Evolutionary conservation across 768 basidiomycete species (phyloP).

Genomic region (Daedalea quercina): DNA sequence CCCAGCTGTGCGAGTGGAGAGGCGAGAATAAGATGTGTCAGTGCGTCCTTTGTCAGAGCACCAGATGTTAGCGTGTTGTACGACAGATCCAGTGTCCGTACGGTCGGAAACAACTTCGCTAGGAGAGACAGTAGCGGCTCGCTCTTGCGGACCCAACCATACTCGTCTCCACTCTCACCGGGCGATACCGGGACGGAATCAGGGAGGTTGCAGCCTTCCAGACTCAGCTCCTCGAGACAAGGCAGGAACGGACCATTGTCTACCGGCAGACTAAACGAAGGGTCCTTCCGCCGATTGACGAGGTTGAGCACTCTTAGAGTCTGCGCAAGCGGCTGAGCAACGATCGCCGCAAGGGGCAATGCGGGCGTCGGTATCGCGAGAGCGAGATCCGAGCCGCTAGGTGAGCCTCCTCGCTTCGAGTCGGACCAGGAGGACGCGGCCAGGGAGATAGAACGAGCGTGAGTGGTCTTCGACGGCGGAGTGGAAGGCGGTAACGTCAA

Average conservation of each 20-base stretch:
- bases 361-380: conserved; percentile 56
- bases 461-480: conserved; percentile 44
- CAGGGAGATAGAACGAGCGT: conserved; percentile 57
- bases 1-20: conserved; percentile 2
- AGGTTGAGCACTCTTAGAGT: conserved; percentile 54
- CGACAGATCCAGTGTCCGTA: conserved; percentile 67
- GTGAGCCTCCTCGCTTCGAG: not conserved
- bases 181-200: conserved; percentile 49
- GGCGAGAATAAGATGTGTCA: conserved; percentile 46
- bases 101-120: conserved; percentile 59
- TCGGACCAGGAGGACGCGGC: conserved; percentile 6
- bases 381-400: conserved; percentile 21
- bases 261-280: conserved; percentile 50
- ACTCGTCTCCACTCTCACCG: conserved; percentile 20
- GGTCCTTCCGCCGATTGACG: conserved; percentile 59
- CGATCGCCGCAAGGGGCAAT: conserved; percentile 59
- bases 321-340: conserved; percentile 50
- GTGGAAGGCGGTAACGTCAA: conserved; percentile 60
- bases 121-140: conserved; percentile 56
- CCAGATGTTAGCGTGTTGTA: conserved; percentile 60
- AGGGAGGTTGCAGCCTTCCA: conserved; percentile 67
- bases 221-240: conserved; percentile 60
- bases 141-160: conserved; percentile 36
- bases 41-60: conserved; percentile 39
- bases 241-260: conserved; percentile 43